Percentiles rank a stretch among this genome's conserved stretches.
Conservation (phyloP, 2,329 filamentous ascomycete species). For the Lachnellula suecica region DNA sequence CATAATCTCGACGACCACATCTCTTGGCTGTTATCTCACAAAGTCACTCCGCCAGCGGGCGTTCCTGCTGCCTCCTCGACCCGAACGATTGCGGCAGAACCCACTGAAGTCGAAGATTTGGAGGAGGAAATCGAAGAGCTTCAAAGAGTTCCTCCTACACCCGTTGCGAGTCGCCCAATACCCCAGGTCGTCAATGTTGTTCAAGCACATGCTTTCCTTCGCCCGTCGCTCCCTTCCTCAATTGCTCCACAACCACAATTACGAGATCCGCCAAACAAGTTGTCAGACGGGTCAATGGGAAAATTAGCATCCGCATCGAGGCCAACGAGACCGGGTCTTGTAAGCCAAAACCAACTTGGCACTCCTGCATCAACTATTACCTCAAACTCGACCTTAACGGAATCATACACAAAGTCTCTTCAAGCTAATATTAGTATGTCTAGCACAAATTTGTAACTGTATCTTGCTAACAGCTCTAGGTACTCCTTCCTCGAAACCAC, state of each 20-base stretch:
- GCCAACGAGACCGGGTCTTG: slow-evolving; percentile 24
- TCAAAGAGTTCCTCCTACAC: slow-evolving; percentile 6
- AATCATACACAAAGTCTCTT: slow-evolving; percentile 22
- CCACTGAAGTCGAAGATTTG: background rate
- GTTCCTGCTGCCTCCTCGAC: slow-evolving; percentile 10
- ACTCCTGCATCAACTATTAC: slow-evolving; percentile 31
- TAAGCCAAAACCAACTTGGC: slow-evolving; percentile 31
- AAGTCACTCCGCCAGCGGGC: slow-evolving; percentile 25
- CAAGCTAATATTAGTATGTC: slow-evolving; percentile 20
- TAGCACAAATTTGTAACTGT: background rate
- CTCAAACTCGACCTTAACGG: slow-evolving; percentile 18
- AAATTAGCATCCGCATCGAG: slow-evolving; percentile 28
- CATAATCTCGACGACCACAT: slow-evolving; percentile 35
- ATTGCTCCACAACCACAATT: slow-evolving; percentile 14
- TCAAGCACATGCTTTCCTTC: slow-evolving; percentile 22
- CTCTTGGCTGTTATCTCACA: slow-evolving; percentile 32
- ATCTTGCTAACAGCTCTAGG: slow-evolving; percentile 15
- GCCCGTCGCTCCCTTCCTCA: slow-evolving; percentile 22
- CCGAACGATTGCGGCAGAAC: slow-evolving; percentile 7
- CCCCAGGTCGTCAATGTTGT: slow-evolving; percentile 21
- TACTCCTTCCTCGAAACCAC: slow-evolving; percentile 23
- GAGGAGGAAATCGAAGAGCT: slow-evolving; percentile 16
- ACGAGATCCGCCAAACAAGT: slow-evolving; percentile 7
- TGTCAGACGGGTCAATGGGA: slow-evolving; percentile 27
- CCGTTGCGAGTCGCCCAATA: slow-evolving; percentile 13